A percentile compares a stretch with the other conserved stretches of the same genome.
These are phyloP conservation scores for Hypoxylon sp. DNA, from an alignment of 2,329 filamentous ascomycete species.

Conservation along the genomic window DNA sequence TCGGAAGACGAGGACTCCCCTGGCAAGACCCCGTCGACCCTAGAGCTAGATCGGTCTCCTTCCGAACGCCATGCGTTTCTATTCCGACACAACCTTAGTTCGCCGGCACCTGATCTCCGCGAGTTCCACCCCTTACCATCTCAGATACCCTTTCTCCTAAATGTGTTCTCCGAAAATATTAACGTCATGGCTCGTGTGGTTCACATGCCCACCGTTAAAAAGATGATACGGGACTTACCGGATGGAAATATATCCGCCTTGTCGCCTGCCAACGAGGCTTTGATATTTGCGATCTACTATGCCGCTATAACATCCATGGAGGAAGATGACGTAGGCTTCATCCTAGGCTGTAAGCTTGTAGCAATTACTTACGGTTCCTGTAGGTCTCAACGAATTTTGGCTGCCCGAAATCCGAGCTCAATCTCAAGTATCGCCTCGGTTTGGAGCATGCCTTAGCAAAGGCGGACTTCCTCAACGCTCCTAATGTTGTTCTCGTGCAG, in stretches of 20 bases:
- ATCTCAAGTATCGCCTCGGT: slow-evolving; percentile 59
- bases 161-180: slow-evolving; percentile 52
- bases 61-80: slow-evolving; percentile 66
- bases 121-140: slow-evolving; percentile 68
- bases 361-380: background rate
- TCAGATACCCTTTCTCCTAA: slow-evolving; percentile 68
- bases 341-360: background rate
- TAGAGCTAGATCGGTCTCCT: slow-evolving; percentile 60
- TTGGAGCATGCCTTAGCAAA: slow-evolving; percentile 64
- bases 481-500: slow-evolving; percentile 66
- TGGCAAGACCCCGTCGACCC: slow-evolving; percentile 53
- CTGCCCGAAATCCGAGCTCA: slow-evolving; percentile 58
- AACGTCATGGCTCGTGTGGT: slow-evolving; percentile 54
- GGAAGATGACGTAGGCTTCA: slow-evolving; percentile 65
- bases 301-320: slow-evolving; percentile 70
- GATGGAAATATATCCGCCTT: slow-evolving; percentile 53
- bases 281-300: slow-evolving; percentile 72
- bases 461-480: slow-evolving; percentile 65
- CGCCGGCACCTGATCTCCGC: slow-evolving; percentile 53
- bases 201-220: slow-evolving; percentile 62
- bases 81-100: slow-evolving; percentile 62
- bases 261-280: slow-evolving; percentile 63
- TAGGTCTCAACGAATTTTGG: slow-evolving; percentile 58
- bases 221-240: slow-evolving; percentile 57
- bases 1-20: slow-evolving; percentile 58